Evolutionary conservation across 768 basidiomycete genomes (phyloP), one percentile per base, ranked within the genome.

Genomic region (Tricholoma matsutake): DNA sequence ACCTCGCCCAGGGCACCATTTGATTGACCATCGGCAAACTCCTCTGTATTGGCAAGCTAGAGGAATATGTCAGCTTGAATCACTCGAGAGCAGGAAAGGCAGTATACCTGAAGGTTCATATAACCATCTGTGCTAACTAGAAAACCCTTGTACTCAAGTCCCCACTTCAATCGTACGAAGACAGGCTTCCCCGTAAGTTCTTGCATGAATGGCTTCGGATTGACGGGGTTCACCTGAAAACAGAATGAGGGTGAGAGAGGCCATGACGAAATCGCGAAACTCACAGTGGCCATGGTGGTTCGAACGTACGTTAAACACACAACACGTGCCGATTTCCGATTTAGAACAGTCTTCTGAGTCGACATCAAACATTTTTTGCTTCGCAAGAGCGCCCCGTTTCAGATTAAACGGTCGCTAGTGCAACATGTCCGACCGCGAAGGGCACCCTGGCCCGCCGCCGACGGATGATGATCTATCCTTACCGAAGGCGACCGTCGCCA

Each of bases 171-270:
- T 62, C 87, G 86, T 64, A 98, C 97, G 70, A 87, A 92, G 49
- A 98, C 93, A 39, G 91, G 89, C 81, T 99, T 98, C 64, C 97
- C 97, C 28, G 97, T 98, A 66, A 98, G 87, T 74, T 97, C 96
- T 79, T 98, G 95, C 70, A 99, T 83, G 80, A 98, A 98, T 6
- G 97, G 97, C 79, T 98, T 98, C 20, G 97, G 97, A 78, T 99
- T 99, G 69, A 98, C 94, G 66, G 96, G 96, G 69, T 87, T 86
- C 71, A 92, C 88, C 89, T 91, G 72, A 14, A n/a, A n/a, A 35
- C 22, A 66, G 39, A 60, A 55, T 58, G 45, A 56, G 51, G 41
- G 53, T 52, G 35, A 43, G 43, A 25, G 29, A 60, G 56, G 55
- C 39, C 34, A 55, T 20, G 51, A 58, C 47, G 47, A 29, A 53